Conservation (phyloP, 495 filamentous ascomycete genomes). For the Xanthoparmelia taractica region DNA sequence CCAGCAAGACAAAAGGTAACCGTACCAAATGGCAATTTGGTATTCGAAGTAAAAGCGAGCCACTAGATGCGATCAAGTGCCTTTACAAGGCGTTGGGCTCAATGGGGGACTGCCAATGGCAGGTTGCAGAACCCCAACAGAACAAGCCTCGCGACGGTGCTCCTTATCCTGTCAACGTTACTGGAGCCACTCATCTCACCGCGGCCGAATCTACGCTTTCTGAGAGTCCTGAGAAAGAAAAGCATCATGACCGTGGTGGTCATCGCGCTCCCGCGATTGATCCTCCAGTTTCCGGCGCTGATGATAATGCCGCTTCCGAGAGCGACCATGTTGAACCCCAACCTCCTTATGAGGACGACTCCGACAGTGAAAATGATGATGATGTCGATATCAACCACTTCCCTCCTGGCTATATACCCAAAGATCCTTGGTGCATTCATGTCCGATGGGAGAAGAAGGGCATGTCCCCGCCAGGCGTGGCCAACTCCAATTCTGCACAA, state of each 20-base stretch:
- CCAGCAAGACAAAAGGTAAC: constrained; percentile 37
- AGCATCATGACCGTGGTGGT: constrained; percentile 7
- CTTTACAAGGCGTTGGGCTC: constrained; percentile 84
- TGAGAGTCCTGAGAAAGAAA: constrained; percentile 24
- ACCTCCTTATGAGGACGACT: constrained; percentile 28
- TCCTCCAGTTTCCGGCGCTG: background rate
- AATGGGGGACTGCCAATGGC: constrained; percentile 77
- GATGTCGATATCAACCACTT: constrained; percentile 21
- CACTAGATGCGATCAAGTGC: constrained; percentile 85
- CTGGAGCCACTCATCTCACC: constrained; percentile 25
- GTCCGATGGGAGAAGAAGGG: constrained; percentile 78
- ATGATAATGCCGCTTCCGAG: constrained; percentile 9
- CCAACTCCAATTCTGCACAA: constrained; percentile 45
- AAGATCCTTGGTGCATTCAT: constrained; percentile 92
- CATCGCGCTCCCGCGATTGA: constrained; percentile 3
- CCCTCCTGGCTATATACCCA: constrained; percentile 67
- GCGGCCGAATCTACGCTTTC: constrained; percentile 21
- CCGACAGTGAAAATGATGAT: constrained; percentile 26
- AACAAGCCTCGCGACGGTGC: constrained; percentile 14
- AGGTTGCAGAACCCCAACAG: constrained; percentile 39
- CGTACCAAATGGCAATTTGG: constrained; percentile 94
- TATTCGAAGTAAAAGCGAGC: constrained; percentile 86
- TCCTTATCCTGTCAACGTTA: constrained; percentile 25
- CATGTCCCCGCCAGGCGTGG: constrained; percentile 48
- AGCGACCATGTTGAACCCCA: constrained; percentile 23